Evolutionary conservation across 192 early-diverging fungal genomes (phyloP), one percentile per base, ranked within the genome.

Genomic region (Podila verticillata): DNA sequence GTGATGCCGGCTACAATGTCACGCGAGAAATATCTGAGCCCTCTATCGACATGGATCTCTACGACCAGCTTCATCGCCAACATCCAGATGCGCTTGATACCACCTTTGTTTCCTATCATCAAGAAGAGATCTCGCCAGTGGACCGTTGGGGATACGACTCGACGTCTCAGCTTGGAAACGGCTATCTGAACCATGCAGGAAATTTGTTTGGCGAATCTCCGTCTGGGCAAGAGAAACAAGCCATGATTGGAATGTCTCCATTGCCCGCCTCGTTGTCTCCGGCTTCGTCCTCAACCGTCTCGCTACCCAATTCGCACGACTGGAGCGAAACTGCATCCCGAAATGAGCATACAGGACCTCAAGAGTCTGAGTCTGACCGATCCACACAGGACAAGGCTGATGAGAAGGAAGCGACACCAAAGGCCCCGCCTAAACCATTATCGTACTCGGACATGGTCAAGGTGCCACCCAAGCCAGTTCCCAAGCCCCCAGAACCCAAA

Each of bases 11-110:
- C 24, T 80, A 68, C 24, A 28, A 49, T 8, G 77, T 80, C 19
- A 63, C 60, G 7, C 65, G 65, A 51, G 77, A 44, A 20, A 59
- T 66, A 15, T 58, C 61, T n/a, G 65, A 68, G 29, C 60, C 70
- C 8, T 19, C 29, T 12, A 72, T 80, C 36, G 77, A 80, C 13
- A 70, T 67, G 7, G 36, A 68, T 19, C 66, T 80, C 19, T 80
- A 80, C 58, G 44, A 72, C 7, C 77, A 80, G 26, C 72, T 72
- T n/a, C 62, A 65, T 36, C 65, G 64, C 22, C 66, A 68, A 17
- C 70, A 80, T 44, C 70, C 67, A 28, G 66, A 68, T 24, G 29
- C 15, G 30, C 59, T 57, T 5, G 56, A 34, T 7, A 22, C 44
- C 35, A 15, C 29, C 1, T 22, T 63, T 8, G 20, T 59, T 6